These are phyloP conservation scores for Crassisporium funariophilum DNA, from an alignment of 768 basidiomycete species.

Conservation along the genomic window DNA sequence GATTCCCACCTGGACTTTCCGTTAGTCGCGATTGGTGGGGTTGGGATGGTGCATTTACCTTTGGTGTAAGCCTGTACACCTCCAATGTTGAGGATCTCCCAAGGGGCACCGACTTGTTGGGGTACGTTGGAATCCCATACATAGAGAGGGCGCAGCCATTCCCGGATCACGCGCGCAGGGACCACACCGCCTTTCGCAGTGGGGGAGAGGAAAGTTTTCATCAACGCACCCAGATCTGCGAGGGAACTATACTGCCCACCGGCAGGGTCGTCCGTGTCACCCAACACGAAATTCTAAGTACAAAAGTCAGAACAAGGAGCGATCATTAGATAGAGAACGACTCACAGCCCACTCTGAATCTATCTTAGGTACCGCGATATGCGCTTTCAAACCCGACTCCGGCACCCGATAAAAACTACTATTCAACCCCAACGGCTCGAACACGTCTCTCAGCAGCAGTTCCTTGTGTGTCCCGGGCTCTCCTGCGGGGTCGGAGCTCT, in stretches of 20 bases:
- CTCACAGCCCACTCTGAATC: conserved; percentile 31
- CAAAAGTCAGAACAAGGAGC: too few relatives aligned
- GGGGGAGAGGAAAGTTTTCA: conserved; percentile 49
- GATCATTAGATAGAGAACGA: neutral
- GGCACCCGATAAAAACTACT: conserved; percentile 46
- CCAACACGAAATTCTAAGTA: conserved; percentile 38
- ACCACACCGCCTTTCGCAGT: conserved; percentile 32
- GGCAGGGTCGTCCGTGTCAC: conserved; percentile 41
- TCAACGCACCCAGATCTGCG: conserved; percentile 43
- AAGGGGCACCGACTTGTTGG: conserved; percentile 43
- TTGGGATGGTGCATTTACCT: conserved; percentile 19
- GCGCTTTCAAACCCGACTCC: conserved; percentile 25
- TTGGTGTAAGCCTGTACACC: conserved; percentile 35
- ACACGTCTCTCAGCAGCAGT: conserved; percentile 50
- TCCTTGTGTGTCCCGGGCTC: conserved; percentile 41
- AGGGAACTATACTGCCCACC: conserved; percentile 57
- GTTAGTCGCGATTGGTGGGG: conserved; percentile 1
- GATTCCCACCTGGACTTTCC: conserved; percentile 35
- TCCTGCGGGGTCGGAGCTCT: conserved; percentile 21
- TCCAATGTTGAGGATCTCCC: conserved; percentile 41
- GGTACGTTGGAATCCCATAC: conserved; percentile 37
- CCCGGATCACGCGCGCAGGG: conserved; percentile 35
- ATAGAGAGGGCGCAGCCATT: conserved; percentile 44
- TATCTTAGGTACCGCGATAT: conserved; percentile 42
- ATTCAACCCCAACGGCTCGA: conserved; percentile 46